Evolutionary conservation across 2,329 filamentous ascomycete species (phyloP).

Genomic region (Exophiala xenobiotica): DNA sequence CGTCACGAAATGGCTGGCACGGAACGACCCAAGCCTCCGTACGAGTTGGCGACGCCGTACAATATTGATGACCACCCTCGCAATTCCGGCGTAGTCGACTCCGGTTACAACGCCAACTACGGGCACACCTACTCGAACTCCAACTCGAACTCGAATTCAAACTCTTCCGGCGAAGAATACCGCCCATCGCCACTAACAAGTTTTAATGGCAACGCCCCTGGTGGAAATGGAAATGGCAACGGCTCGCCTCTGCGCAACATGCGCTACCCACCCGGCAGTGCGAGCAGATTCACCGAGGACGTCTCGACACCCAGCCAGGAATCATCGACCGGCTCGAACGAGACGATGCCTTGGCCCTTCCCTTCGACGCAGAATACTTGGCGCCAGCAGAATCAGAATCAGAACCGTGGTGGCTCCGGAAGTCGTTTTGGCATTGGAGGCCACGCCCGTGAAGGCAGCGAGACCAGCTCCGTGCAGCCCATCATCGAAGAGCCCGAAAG

Average conservation of each 20-base stretch:
- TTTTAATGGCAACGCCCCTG: conserved; percentile 1
- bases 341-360: conserved; percentile 23
- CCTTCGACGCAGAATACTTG: conserved; percentile 15
- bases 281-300: conserved; percentile 11
- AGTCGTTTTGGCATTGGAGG: not conserved
- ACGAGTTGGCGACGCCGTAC: conserved; percentile 26
- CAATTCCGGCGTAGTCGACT: conserved; percentile 21
- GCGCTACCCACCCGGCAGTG: conserved; percentile 9
- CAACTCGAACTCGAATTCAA: conserved; percentile 14
- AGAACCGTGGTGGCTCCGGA: not conserved
- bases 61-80: conserved; percentile 23
- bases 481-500: conserved; percentile 18
- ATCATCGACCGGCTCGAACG: conserved; percentile 12
- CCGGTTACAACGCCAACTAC: conserved; percentile 22
- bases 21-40: conserved; percentile 26
- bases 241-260: conserved; percentile 12
- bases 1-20: conserved; percentile 27
- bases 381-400: conserved; percentile 13
- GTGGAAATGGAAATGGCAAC: too few species aligned
- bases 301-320: conserved; percentile 10
- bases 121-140: conserved; percentile 23
- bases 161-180: conserved; percentile 3
- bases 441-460: conserved; percentile 3
- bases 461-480: conserved; percentile 19
- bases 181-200: conserved; percentile 12